Evolutionary conservation across 805 yeast genomes (phyloP).

Genomic region (Schizosaccharomyces octosporus): DNA sequence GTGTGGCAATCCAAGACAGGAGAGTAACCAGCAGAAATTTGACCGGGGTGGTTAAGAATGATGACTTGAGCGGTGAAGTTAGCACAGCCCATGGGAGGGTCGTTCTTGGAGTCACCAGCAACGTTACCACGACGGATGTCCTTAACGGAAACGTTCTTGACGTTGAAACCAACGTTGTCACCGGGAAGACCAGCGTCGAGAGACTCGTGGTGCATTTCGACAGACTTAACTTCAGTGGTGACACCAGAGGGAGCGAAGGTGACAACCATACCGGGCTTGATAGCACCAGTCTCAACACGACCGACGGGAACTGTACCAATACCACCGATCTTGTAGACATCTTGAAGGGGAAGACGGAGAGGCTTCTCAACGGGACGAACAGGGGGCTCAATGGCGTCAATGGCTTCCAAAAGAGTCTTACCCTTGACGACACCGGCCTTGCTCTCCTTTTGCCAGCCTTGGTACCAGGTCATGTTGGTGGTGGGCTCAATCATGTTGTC

Average conservation of each 20-base stretch:
- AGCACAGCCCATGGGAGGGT: conserved; percentile 57
- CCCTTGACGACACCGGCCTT: conserved; percentile 47
- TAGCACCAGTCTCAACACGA: conserved; percentile 78
- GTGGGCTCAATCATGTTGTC: conserved; percentile 77
- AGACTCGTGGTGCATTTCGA: conserved; percentile 71
- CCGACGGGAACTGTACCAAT: conserved; percentile 84
- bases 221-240: conserved; percentile 74
- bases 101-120: conserved; percentile 73
- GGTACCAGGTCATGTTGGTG: conserved; percentile 65
- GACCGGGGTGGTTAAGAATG: conserved; percentile 81
- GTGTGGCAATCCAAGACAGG: conserved; percentile 86
- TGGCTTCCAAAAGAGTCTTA: conserved; percentile 64
- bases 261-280: conserved; percentile 78
- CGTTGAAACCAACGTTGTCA: conserved; percentile 79
- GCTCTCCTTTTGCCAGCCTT: conserved; percentile 67
- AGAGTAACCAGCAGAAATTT: conserved; percentile 71
- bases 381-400: conserved; percentile 63
- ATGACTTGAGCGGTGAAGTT: conserved; percentile 72
- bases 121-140: conserved; percentile 86
- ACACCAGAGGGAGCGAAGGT: conserved; percentile 78
- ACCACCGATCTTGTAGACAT: conserved; percentile 84
- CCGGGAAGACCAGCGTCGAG: conserved; percentile 64
- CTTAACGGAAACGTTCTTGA: conserved; percentile 72
- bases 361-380: conserved; percentile 53
- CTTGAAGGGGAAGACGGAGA: conserved; percentile 71